A percentile compares a stretch with the other conserved stretches of the same genome.
Conservation (phyloP, 352 stramenopile species). For the Pythium oligandrum region DNA sequence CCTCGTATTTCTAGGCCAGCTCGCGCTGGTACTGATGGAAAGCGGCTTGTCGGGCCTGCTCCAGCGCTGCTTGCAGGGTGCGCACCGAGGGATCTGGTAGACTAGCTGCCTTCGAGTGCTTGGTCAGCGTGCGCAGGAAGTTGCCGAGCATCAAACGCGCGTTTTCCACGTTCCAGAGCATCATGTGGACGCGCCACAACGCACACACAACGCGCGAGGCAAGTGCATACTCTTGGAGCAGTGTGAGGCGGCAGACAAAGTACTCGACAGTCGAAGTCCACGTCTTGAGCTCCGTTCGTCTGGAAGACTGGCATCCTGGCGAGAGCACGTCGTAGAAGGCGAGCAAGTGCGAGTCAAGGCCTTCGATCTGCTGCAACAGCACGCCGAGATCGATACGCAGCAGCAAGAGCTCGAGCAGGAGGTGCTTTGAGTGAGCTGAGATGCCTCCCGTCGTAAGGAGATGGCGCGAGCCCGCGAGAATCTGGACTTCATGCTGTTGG, state of each 20-base stretch:
- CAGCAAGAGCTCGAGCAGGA: slow-evolving; percentile 47
- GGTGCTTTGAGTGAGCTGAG: slow-evolving; percentile 12
- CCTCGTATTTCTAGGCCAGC: no score
- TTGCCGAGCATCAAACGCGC: slow-evolving; percentile 53
- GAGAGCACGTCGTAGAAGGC: slow-evolving; percentile 26
- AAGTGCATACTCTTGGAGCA: slow-evolving; percentile 33
- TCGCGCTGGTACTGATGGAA: no score
- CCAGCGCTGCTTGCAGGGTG: no score
- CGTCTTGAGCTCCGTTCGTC: slow-evolving; percentile 1
- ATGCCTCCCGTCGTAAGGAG: slow-evolving; percentile 4
- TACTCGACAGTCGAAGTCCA: slow-evolving; percentile 70
- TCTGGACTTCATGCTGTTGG: slow-evolving; percentile 25
- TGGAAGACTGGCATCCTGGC: slow-evolving; percentile 2
- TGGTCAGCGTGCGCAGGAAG: slow-evolving; percentile 22
- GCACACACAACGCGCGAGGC: slow-evolving; percentile 49
- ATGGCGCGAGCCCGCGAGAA: slow-evolving; percentile 17
- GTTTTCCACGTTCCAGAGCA: slow-evolving; percentile 70
- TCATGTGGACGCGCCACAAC: slow-evolving; percentile 44
- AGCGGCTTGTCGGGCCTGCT: no score
- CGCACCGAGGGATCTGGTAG: no score
- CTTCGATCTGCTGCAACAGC: slow-evolving; percentile 23
- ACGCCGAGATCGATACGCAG: slow-evolving; percentile 49
- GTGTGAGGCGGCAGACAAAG: slow-evolving; percentile 58
- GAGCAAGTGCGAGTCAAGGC: slow-evolving; percentile 36
- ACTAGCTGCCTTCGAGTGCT: no score